Evolutionary conservation across 176 grass and related monocot genomes (phyloP).

Genomic region (Phyllostachys edulis): DNA sequence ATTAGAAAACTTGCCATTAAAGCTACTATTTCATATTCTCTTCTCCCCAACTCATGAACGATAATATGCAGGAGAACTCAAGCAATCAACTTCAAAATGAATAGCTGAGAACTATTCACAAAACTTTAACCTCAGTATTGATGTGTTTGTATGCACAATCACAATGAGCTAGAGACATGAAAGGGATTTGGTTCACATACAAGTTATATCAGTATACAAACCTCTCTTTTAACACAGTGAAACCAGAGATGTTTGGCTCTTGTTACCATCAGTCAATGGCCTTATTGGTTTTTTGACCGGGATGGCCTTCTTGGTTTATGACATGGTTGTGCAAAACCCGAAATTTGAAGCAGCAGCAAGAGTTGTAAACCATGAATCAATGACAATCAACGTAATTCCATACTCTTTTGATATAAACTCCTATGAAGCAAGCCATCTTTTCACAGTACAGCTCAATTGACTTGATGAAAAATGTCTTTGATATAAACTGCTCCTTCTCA

Average conservation of each 20-base stretch:
- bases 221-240: background rate
- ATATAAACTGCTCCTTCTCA: background rate
- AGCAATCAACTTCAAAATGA: background rate
- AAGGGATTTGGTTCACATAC: background rate
- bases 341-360: background rate
- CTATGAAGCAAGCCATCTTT: background rate
- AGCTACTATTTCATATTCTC: background rate
- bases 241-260: background rate
- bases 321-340: background rate
- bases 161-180: background rate
- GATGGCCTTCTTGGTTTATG: background rate
- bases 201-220: background rate
- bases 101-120: background rate
- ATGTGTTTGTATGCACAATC: background rate
- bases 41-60: background rate
- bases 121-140: background rate
- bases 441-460: background rate
- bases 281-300: background rate
- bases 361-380: background rate
- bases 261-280: background rate
- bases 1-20: background rate
- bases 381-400: background rate
- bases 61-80: background rate
- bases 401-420: background rate
- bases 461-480: slow-evolving; percentile 5